Evolutionary conservation across 768 basidiomycete genomes (phyloP), one percentile per base, ranked within the genome.

Genomic region (Lyophyllum atratum): DNA sequence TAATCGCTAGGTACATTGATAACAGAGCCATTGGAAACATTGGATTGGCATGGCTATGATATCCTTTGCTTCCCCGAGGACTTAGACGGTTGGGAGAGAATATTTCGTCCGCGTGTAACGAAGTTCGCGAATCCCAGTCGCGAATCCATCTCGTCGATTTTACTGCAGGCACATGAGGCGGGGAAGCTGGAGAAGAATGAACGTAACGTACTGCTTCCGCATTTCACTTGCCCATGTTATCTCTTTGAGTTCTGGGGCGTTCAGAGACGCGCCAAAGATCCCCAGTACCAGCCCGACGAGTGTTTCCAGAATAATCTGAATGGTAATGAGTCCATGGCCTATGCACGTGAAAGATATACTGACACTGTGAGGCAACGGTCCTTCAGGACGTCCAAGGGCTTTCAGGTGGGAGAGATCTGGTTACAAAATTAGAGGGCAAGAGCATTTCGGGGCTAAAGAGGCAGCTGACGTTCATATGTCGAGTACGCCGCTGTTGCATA

Each of bases 171-270:
- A 26, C 54, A 42, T 54, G n/a, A 56, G 55, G 19, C 49, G 50
- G 45, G 21, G 54, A 40, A 50, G 48, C 26, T 37, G 45, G 55
- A n/a, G 21, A 53, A 25, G 46, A 31, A 37, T n/a, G 10, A n/a
- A 43, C 21, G 28, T 7, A 28, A 71, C 84, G 62, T 63, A 92
- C 92, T 87, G 80, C 67, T 82, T 86, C 64, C 81, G 82, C 92
- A 94, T 94, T 73, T 95, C 92, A 63, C 89, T 92, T 17, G 90
- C 83, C 93, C 92, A 95, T 31, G 89, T 88, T 57, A 93, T 90
- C 64, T 93, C 90, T 63, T 87, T 91, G 31, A 93, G 72, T 29
- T 77, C 68, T 1, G 90, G 83, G 7, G 87, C 80, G 61, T 82
- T 86, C 57, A 90, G 64, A n/a, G 85, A 83, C 29, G 90, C 89